Evolutionary conservation across 2,329 filamentous ascomycete species (phyloP).

Genomic region (Aureobasidium lini): DNA sequence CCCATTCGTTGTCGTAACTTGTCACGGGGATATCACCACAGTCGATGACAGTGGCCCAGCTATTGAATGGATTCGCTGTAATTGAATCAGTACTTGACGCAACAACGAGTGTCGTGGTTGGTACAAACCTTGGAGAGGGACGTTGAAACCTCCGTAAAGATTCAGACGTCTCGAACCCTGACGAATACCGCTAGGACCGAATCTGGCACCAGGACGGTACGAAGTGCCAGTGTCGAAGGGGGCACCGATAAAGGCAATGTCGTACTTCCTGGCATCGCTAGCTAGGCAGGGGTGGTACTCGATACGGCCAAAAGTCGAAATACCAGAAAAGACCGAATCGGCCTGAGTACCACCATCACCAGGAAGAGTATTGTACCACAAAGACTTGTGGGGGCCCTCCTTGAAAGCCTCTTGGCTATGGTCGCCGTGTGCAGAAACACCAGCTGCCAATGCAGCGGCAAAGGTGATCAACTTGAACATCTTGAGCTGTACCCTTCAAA

Average conservation of each 20-base stretch:
- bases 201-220: slow-evolving; percentile 75
- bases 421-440: slow-evolving; percentile 51
- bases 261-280: slow-evolving; percentile 63
- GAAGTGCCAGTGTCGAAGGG: slow-evolving; percentile 9
- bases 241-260: slow-evolving; percentile 72
- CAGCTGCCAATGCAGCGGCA: slow-evolving; percentile 38
- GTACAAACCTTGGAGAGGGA: slow-evolving; percentile 55
- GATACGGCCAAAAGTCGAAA: slow-evolving; percentile 75
- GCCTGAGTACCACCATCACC: slow-evolving; percentile 83
- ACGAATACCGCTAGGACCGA: slow-evolving; percentile 76
- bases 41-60: slow-evolving; percentile 72
- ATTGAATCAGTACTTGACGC: slow-evolving; percentile 42
- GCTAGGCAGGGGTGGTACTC: slow-evolving; percentile 70
- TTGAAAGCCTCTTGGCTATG: slow-evolving; percentile 54
- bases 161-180: slow-evolving; percentile 81
- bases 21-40: slow-evolving; percentile 82
- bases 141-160: slow-evolving; percentile 83
- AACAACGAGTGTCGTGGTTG: too few relatives aligned
- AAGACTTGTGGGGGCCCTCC: slow-evolving; percentile 60
- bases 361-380: slow-evolving; percentile 79
- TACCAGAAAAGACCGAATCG: slow-evolving; percentile 82
- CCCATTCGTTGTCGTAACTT: slow-evolving; percentile 78
- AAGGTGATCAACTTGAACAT: slow-evolving; percentile 20
- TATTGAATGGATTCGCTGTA: slow-evolving; percentile 71
- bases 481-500: background rate